A percentile compares a stretch with the other conserved stretches of the same genome.
Conservation (phyloP, 441 rosid species). For the Erodium chrysanthum region DNA sequence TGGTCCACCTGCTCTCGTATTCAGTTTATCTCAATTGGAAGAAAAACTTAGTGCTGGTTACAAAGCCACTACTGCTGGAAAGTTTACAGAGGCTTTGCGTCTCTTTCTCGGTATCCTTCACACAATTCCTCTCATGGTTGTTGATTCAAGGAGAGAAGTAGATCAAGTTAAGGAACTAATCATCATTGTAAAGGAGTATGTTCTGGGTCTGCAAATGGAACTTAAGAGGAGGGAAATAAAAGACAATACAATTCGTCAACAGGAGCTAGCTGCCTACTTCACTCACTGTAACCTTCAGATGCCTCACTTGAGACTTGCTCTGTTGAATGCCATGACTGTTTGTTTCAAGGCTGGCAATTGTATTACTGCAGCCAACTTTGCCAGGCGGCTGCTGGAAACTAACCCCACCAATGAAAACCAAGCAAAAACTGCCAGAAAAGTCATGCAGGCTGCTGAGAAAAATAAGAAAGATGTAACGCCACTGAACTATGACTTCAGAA, state of each 20-base stretch:
- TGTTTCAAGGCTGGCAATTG: constrained; percentile 59
- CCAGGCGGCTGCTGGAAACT: constrained; percentile 55
- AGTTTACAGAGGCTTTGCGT: constrained; percentile 55
- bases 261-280: constrained; percentile 85
- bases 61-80: constrained; percentile 66
- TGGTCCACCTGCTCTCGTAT: constrained; percentile 58
- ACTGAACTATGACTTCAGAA: constrained; percentile 71
- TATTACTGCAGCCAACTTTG: constrained; percentile 64
- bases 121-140: constrained; percentile 74
- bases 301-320: constrained; percentile 64
- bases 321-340: constrained; percentile 52
- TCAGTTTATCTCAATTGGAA: constrained; percentile 53
- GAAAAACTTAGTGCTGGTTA: constrained; percentile 74
- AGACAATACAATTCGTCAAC: constrained; percentile 55
- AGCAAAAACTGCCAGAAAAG: constrained; percentile 59
- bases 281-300: constrained; percentile 69
- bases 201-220: constrained; percentile 64
- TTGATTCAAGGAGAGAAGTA: constrained; percentile 80
- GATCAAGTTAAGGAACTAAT: constrained; percentile 77
- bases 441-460: constrained; percentile 65
- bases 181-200: constrained; percentile 61
- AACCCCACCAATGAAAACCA: constrained; percentile 59
- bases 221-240: constrained; percentile 52
- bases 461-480: constrained; percentile 50
- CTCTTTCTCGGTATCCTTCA: constrained; percentile 59